These are phyloP conservation scores for Salix caprea DNA, from an alignment of 345 rosid genomes.

Conservation along the genomic window DNA sequence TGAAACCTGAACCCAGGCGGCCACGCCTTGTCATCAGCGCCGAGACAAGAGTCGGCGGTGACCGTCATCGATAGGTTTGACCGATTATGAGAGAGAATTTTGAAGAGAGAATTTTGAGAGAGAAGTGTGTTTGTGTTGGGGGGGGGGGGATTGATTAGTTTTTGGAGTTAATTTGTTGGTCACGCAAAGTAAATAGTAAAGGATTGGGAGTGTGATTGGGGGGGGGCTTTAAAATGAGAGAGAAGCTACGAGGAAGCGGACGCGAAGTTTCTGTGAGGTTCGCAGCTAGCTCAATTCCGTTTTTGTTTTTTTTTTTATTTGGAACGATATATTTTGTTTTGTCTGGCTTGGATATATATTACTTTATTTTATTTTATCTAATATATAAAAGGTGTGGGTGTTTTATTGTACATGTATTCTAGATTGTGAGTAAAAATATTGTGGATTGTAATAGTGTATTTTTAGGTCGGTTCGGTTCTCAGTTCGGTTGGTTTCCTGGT, in stretches of 20 bases:
- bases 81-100: not conserved
- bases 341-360: no score
- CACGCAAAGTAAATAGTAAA: not conserved
- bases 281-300: no score
- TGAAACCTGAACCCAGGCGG: constrained; percentile 95
- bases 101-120: not conserved
- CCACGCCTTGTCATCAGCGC: constrained; percentile 37
- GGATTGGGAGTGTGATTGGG: not conserved
- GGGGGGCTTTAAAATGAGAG: not conserved
- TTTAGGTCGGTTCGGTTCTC: no score
- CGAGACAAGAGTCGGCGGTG: constrained; percentile 14
- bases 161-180: not conserved
- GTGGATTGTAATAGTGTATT: no score
- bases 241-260: not conserved
- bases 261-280: not conserved
- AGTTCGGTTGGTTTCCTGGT: no score
- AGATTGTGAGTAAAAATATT: no score
- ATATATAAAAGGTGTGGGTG: no score
- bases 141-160: not conserved
- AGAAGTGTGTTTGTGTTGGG: no score
- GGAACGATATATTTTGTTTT: no score
- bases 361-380: no score
- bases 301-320: no score
- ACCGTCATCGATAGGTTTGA: constrained; percentile 24
- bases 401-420: no score